Evolutionary conservation across 1,139 yeast genomes (phyloP).

Genomic region (Wickerhamomyces sp.): DNA sequence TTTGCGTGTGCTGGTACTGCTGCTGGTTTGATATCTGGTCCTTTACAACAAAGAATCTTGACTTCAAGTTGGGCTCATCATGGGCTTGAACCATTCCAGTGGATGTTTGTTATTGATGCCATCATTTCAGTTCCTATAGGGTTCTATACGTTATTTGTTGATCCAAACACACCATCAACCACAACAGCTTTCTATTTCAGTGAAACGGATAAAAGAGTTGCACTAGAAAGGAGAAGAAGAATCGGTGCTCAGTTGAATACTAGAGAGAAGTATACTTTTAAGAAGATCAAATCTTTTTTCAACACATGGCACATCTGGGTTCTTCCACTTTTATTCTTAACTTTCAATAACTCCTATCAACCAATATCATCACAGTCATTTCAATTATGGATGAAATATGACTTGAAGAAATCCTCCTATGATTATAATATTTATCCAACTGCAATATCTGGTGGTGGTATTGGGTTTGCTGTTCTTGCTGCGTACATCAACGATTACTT

Average conservation of each 20-base stretch:
- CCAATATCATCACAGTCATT: constrained; percentile 12
- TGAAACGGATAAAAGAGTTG: constrained; percentile 13
- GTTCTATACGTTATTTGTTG: constrained; percentile 22
- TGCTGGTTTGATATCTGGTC: constrained; percentile 33
- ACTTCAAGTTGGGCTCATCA: constrained; percentile 19
- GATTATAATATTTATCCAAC: constrained; percentile 18
- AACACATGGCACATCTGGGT: constrained; percentile 28
- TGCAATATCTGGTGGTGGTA: constrained; percentile 16
- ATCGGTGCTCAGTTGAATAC: constrained; percentile 17
- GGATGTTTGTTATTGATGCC: constrained; percentile 53
- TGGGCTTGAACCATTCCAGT: constrained; percentile 46
- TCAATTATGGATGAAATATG: constrained; percentile 15
- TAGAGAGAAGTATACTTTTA: constrained; percentile 13
- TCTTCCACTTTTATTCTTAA: constrained; percentile 12
- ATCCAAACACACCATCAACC: constrained; percentile 20
- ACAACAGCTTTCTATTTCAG: constrained; percentile 16
- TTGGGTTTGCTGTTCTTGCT: constrained; percentile 9
- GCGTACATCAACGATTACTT: constrained; percentile 13
- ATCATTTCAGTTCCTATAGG: constrained; percentile 46
- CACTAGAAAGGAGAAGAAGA: constrained; percentile 17
- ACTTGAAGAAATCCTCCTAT: constrained; percentile 10
- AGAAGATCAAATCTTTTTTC: constrained; percentile 28
- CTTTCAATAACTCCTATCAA: constrained; percentile 14
- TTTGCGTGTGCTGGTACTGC: constrained; percentile 22
- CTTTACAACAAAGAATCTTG: constrained; percentile 24